Evolutionary conservation across 768 basidiomycete species (phyloP).

Genomic region (Mycena rebaudengoi): DNA sequence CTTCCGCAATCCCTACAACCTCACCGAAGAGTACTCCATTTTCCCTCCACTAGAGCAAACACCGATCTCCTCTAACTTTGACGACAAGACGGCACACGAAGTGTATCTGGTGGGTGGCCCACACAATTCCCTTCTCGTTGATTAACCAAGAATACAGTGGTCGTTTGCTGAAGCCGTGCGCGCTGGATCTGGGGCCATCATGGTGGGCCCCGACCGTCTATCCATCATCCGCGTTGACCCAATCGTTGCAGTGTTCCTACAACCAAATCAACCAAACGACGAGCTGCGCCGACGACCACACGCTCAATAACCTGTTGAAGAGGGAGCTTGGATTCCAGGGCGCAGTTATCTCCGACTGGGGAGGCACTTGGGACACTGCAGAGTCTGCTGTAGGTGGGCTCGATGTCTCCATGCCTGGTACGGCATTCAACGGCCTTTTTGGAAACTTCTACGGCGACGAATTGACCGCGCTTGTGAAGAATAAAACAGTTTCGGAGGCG

Average conservation of each 20-base stretch:
- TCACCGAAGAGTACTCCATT: background rate
- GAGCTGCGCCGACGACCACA: background rate
- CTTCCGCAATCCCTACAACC: constrained; percentile 8
- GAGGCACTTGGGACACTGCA: constrained; percentile 9
- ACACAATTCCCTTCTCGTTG: background rate
- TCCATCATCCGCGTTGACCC: no score
- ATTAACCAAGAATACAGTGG: background rate
- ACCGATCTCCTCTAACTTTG: constrained; percentile 15
- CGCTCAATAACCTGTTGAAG: constrained; percentile 10
- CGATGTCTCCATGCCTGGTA: constrained; percentile 14
- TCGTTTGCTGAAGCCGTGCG: constrained; percentile 15
- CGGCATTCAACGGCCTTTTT: constrained; percentile 5
- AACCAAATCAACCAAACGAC: constrained; percentile 8
- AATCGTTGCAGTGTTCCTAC: background rate
- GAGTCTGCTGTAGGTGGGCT: constrained; percentile 5
- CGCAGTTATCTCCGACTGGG: constrained; percentile 12
- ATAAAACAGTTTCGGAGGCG: constrained; percentile 7
- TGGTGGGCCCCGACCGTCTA: no score
- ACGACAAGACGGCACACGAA: constrained; percentile 17
- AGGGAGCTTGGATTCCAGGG: constrained; percentile 11
- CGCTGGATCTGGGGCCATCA: constrained; percentile 6
- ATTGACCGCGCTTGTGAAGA: constrained; percentile 9
- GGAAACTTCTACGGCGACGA: constrained; percentile 14
- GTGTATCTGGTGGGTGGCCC: constrained; percentile 1
- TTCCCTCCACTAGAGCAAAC: constrained; percentile 9